Conservation (phyloP, 305 asterid species). For the Fraxinus ornus region DNA sequence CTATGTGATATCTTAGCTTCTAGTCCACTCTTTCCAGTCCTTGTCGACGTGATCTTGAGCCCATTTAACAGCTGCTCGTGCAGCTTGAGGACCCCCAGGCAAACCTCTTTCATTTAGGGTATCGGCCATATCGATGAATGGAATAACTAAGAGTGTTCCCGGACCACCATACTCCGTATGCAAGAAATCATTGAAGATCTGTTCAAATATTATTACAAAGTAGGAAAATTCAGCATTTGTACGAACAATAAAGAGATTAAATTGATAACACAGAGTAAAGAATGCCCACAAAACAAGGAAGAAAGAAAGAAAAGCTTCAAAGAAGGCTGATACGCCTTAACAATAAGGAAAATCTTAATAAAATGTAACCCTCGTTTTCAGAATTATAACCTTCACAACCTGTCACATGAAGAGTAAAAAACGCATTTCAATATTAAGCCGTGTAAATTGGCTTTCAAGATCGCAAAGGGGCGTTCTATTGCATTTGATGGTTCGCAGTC, state of each 20-base stretch:
- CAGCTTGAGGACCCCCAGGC: conserved; percentile 96
- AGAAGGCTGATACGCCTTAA: neutral
- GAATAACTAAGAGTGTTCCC: conserved; percentile 75
- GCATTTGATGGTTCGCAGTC: neutral
- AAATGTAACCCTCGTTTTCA: neutral
- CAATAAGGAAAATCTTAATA: neutral
- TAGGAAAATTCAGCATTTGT: conserved; percentile 2
- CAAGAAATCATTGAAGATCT: conserved; percentile 71
- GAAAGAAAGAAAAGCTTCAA: neutral
- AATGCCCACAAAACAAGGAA: neutral
- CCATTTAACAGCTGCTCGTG: conserved; percentile 87
- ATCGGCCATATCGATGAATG: conserved; percentile 92
- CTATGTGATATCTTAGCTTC: neutral
- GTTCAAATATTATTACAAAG: conserved; percentile 18
- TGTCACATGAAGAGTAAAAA: neutral
- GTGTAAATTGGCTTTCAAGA: neutral
- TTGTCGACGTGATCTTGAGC: conserved; percentile 77
- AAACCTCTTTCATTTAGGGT: conserved; percentile 71
- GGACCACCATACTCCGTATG: conserved; percentile 91
- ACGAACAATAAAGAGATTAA: neutral
- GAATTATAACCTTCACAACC: neutral
- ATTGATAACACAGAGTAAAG: neutral
- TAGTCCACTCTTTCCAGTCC: conserved; percentile 85
- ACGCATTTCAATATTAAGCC: neutral
- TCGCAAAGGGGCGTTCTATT: neutral